Evolutionary conservation across 2,329 filamentous ascomycete genomes (phyloP).

Genomic region (Aureobasidium namibiae): DNA sequence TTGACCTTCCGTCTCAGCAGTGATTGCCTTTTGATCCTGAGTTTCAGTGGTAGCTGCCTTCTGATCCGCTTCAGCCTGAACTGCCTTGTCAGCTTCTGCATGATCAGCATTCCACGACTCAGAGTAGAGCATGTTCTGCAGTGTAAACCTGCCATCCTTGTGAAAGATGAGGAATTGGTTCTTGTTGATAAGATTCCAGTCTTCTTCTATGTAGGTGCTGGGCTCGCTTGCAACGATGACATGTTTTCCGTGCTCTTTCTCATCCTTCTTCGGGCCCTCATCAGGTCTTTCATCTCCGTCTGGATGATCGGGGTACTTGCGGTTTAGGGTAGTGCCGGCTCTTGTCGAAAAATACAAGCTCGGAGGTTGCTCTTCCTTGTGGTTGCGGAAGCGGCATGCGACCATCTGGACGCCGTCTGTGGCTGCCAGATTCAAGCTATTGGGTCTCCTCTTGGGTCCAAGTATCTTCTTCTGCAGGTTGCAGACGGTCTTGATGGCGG

Average conservation of each 20-base stretch:
- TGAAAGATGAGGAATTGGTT: slow-evolving; percentile 38
- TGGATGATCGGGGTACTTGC: slow-evolving; percentile 43
- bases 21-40: background rate
- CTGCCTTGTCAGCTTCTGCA: background rate
- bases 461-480: slow-evolving; percentile 38
- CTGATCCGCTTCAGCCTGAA: background rate
- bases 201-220: slow-evolving; percentile 43
- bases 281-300: slow-evolving; percentile 31
- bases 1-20: background rate
- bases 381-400: slow-evolving; percentile 46
- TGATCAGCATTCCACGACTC: slow-evolving; percentile 32
- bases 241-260: slow-evolving; percentile 39
- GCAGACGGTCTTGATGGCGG: slow-evolving; percentile 36
- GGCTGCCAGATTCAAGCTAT: slow-evolving; percentile 44
- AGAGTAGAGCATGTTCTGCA: slow-evolving; percentile 26
- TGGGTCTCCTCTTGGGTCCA: slow-evolving; percentile 35
- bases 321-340: slow-evolving; percentile 45
- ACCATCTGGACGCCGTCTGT: slow-evolving; percentile 44
- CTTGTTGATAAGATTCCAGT: slow-evolving; percentile 44
- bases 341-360: slow-evolving; percentile 41
- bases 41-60: slow-evolving; percentile 20
- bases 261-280: slow-evolving; percentile 26
- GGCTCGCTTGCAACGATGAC: slow-evolving; percentile 48
- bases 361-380: slow-evolving; percentile 43
- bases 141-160: slow-evolving; percentile 27